Evolutionary conservation across 2,329 filamentous ascomycete species (phyloP).

Genomic region (Dactylellina parvicollis): DNA sequence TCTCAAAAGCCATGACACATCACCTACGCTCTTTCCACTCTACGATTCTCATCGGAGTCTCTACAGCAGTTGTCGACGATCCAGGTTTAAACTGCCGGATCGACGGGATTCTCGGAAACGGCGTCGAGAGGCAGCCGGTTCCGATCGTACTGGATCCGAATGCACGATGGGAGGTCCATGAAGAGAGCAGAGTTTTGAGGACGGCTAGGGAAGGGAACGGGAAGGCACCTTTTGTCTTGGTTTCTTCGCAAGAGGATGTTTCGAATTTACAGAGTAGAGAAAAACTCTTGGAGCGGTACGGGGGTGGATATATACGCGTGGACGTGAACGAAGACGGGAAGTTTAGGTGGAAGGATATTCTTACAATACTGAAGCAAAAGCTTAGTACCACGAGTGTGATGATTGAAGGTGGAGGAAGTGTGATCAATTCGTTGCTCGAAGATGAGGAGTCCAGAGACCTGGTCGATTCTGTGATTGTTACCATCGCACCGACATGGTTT

Average conservation of each 20-base stretch:
- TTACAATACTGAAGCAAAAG: conserved; percentile 61
- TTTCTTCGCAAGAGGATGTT: not conserved
- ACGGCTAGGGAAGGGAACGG: conserved; percentile 73
- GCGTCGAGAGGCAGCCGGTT: conserved; percentile 73
- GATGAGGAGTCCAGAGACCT: conserved; percentile 68
- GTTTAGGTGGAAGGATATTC: conserved; percentile 26
- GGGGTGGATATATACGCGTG: conserved; percentile 67
- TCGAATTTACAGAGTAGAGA: conserved; percentile 43
- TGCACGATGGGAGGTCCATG: conserved; percentile 74
- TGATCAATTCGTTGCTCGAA: conserved; percentile 83
- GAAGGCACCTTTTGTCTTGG: conserved; percentile 76
- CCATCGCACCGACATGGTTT: conserved; percentile 89
- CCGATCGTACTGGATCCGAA: conserved; percentile 84
- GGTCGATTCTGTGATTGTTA: conserved; percentile 82
- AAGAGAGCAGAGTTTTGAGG: conserved; percentile 71
- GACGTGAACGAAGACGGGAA: conserved; percentile 23
- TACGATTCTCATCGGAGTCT: conserved; percentile 84
- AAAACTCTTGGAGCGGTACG: conserved; percentile 64
- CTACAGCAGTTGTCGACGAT: conserved; percentile 84
- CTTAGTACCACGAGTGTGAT: conserved; percentile 74
- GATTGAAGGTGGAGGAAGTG: conserved; percentile 85
- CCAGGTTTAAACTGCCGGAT: conserved; percentile 86
- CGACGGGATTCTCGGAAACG: conserved; percentile 63
- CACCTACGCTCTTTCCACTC: conserved; percentile 83
- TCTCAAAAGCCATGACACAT: conserved; percentile 92